Base-by-base conservation (phyloP, 306 rosid genomes). In the Vigna trinervia region DNA sequence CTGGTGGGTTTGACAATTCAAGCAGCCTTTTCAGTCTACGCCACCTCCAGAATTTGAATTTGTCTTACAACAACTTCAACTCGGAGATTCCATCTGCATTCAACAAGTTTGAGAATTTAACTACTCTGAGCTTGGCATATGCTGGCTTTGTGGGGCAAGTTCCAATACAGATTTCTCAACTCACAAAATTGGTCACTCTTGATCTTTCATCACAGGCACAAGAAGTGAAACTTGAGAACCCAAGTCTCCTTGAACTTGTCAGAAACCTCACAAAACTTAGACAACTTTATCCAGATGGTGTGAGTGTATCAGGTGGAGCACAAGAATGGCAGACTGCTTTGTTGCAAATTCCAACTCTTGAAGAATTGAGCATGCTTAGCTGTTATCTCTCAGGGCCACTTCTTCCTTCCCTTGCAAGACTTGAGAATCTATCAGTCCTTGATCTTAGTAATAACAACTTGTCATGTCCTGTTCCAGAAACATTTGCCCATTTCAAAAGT, bases 251-350 rank as follows among this genome's bases (percentile, higher is more conserved):
- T 6, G 19, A 30, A 45, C 50, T 78, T 14, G n/a, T 70, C 28
- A 54, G 61, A 10, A 69, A 83, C 39, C 62, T 92, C 34, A 17
- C 69, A 0, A 10, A 53, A 13, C 73, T 92, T 9, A 8, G 3
- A 0, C 65, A 80, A 20, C 34, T 88, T 3, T 12, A 52, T 74
- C 74, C 88, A 0, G 90, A 89, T 77, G 84, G 87, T 63, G 75
- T 84, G 0, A 39, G 3, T 0, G 69, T 85, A 70, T 73, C 89
- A 39, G 76, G 81, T 8, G 12, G 0, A 12, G 86, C 84, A 23
- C 9, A 23, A 3, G 68, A 88, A 11, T 88, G 97, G 95, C 14
- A 89, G 59, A 46, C 52, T 28, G 80, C 76, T 3, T 5, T 86
- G 36, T 28, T 8, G 7, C 4, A 38, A 0, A 0, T 84, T 7